Conservation (phyloP, 2,329 filamentous ascomycete species). For the Penicillium aurantiogriseum region DNA sequence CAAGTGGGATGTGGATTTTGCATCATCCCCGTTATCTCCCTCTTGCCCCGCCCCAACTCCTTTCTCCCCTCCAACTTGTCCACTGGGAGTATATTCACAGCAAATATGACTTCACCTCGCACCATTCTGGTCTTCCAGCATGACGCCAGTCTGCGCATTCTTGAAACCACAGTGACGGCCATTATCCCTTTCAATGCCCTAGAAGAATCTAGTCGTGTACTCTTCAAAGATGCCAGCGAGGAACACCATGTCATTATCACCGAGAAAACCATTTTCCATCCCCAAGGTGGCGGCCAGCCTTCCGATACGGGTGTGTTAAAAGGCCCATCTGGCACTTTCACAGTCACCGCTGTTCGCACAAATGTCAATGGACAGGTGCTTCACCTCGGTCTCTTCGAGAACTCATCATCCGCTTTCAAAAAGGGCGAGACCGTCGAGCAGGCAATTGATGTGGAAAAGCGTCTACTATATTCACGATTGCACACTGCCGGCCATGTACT, state of each 20-base stretch:
- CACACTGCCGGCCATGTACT: conserved; percentile 75
- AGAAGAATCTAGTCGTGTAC: conserved; percentile 50
- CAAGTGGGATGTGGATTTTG: too few species aligned
- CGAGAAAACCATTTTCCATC: conserved; percentile 69
- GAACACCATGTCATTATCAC: conserved; percentile 60
- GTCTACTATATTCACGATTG: conserved; percentile 63
- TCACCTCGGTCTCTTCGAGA: conserved; percentile 62
- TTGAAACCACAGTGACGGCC: conserved; percentile 48
- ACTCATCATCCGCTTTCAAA: conserved; percentile 24
- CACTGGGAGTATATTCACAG: not conserved
- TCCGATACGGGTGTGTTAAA: conserved; percentile 63
- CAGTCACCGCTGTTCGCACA: conserved; percentile 59
- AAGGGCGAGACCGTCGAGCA: conserved; percentile 53
- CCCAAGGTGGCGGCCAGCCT: conserved; percentile 72
- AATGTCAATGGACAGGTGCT: conserved; percentile 58
- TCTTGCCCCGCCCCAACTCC: not conserved
- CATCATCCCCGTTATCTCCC: not conserved
- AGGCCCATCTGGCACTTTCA: conserved; percentile 41
- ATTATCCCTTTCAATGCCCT: conserved; percentile 53
- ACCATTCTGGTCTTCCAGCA: conserved; percentile 36
- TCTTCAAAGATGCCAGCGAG: conserved; percentile 59
- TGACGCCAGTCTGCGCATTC: conserved; percentile 42
- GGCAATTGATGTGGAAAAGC: conserved; percentile 59
- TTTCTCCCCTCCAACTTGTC: not conserved
- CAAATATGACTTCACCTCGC: conserved; percentile 4